phyloP scores from a whole-genome alignment of 768 basidiomycete genomes.

The Hypholoma sublateritium region DNA sequence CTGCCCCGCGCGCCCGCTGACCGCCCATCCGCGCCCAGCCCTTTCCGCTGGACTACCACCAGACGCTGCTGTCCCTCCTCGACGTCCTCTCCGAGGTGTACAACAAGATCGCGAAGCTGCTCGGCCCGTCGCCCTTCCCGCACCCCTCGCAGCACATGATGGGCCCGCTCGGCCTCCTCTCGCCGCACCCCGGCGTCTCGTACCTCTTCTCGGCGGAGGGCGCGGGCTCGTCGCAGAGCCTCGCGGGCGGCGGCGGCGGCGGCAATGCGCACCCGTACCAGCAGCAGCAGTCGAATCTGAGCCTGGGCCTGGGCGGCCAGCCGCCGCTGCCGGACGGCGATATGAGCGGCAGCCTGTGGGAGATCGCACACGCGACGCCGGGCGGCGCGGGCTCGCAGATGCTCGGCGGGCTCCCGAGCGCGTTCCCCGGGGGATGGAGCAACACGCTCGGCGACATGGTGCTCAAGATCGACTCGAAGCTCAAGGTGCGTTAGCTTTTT shows the following conservation, averaged over 20 bases:
- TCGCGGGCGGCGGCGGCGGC: neutral
- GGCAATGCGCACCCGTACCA: constrained; percentile 13
- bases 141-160: constrained; percentile 67
- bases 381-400: constrained; percentile 26
- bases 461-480: constrained; percentile 77
- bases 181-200: constrained; percentile 81
- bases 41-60: constrained; percentile 88
- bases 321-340: too few relatives aligned
- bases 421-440: constrained; percentile 60
- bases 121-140: constrained; percentile 80
- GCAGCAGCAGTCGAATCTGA: too few relatives aligned
- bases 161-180: constrained; percentile 73
- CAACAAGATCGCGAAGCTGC: constrained; percentile 79
- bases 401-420: constrained; percentile 26
- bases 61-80: constrained; percentile 83
- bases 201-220: constrained; percentile 65
- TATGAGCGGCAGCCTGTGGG: constrained; percentile 67
- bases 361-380: constrained; percentile 56
- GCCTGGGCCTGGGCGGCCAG: too few relatives aligned
- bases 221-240: constrained; percentile 9
- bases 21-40: constrained; percentile 47
- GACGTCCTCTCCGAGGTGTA: constrained; percentile 90
- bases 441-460: constrained; percentile 68
- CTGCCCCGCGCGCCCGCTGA: neutral
- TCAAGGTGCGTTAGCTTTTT: constrained; percentile 80